Evolutionary conservation across 192 early-diverging fungal genomes (phyloP).

Genomic region (Podila epicladia): DNA sequence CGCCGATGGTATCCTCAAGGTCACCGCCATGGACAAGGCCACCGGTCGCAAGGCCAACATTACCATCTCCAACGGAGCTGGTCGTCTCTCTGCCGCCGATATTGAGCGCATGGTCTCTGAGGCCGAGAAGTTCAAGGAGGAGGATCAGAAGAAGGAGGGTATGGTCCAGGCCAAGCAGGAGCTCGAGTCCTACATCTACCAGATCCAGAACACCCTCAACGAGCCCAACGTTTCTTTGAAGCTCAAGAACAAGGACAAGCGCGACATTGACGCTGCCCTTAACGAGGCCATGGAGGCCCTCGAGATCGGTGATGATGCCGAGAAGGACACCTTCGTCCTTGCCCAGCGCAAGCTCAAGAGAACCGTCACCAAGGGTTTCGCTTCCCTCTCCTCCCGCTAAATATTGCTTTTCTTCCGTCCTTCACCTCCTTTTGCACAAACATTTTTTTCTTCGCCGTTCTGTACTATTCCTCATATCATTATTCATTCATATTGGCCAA

Average conservation of each 20-base stretch:
- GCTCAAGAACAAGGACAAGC: slow-evolving; percentile 77
- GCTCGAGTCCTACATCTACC: slow-evolving; percentile 80
- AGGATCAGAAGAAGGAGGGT: slow-evolving; percentile 78
- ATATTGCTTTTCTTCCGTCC: neutral
- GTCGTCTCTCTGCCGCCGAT: slow-evolving; percentile 88
- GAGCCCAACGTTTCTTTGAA: slow-evolving; percentile 80
- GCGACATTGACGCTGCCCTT: slow-evolving; percentile 77
- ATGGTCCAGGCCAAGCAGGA: slow-evolving; percentile 84
- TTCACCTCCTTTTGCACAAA: no score
- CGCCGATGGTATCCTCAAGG: slow-evolving; percentile 90
- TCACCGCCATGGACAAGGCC: slow-evolving; percentile 91
- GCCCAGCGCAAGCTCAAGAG: slow-evolving; percentile 80
- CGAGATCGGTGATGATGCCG: slow-evolving; percentile 69
- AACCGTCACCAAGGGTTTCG: slow-evolving; percentile 73
- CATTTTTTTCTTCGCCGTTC: no score
- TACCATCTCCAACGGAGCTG: slow-evolving; percentile 95
- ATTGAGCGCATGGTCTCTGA: slow-evolving; percentile 95
- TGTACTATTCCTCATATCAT: no score
- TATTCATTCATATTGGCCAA: no score
- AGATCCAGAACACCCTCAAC: slow-evolving; percentile 69
- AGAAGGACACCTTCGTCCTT: slow-evolving; percentile 68
- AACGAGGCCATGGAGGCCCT: slow-evolving; percentile 80
- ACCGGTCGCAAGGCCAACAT: slow-evolving; percentile 92
- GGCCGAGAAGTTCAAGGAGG: slow-evolving; percentile 88
- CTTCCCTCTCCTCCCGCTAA: slow-evolving; percentile 46